phyloP scores from a whole-genome alignment of 1,284 basidiomycete species.

The Mrakiaceae sp. region DNA sequence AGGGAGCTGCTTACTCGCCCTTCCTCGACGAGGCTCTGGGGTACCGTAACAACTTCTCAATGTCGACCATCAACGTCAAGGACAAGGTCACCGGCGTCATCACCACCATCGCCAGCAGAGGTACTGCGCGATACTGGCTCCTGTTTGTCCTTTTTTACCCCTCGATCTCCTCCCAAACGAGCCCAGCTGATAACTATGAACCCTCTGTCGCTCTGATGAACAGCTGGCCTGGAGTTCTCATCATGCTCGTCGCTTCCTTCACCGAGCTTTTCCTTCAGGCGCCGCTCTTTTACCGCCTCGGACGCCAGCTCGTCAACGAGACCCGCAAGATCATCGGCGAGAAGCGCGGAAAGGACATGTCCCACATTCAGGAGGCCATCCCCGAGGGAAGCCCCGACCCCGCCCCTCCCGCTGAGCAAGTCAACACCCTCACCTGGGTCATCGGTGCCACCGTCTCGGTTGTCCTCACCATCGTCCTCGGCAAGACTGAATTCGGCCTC shows the following conservation, averaged over 20 bases:
- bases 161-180: no score
- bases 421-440: slow-evolving; percentile 46
- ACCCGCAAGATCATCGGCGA: neutral
- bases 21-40: slow-evolving; percentile 38
- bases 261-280: slow-evolving; percentile 29
- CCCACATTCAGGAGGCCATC: slow-evolving; percentile 1
- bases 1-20: slow-evolving; percentile 29
- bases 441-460: slow-evolving; percentile 42
- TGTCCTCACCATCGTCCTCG: slow-evolving; percentile 47
- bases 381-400: slow-evolving; percentile 6
- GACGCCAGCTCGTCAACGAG: slow-evolving; percentile 4
- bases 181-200: no score
- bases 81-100: slow-evolving; percentile 25
- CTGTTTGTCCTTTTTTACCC: neutral
- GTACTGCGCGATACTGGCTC: slow-evolving; percentile 1
- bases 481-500: slow-evolving; percentile 34
- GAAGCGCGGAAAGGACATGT: slow-evolving; percentile 2
- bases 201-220: neutral
- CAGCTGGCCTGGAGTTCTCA: slow-evolving; percentile 54
- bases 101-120: slow-evolving; percentile 35
- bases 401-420: slow-evolving; percentile 7
- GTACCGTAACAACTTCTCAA: slow-evolving; percentile 16
- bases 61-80: neutral
- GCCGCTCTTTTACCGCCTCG: slow-evolving; percentile 12
- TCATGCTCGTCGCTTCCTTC: slow-evolving; percentile 34